phyloP scores from a whole-genome alignment of 2,329 filamentous ascomycete species.

The Escovopsis sp. region DNA sequence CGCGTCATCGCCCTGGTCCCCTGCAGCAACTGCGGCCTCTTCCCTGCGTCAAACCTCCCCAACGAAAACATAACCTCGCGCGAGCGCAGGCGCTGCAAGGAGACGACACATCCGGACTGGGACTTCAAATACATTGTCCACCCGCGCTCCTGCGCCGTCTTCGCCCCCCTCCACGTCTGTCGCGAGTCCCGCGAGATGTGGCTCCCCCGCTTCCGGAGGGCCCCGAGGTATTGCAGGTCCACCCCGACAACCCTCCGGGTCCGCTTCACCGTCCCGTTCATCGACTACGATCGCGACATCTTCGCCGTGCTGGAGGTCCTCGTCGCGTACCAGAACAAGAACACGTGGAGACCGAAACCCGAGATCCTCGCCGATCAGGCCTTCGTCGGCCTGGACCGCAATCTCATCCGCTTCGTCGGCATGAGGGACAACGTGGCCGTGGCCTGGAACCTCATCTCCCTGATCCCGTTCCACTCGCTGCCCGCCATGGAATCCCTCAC shows the following conservation, averaged over 20 bases:
- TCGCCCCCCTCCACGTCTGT: constrained; percentile 4
- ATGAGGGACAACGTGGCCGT: constrained; percentile 2
- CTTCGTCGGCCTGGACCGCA: constrained; percentile 1
- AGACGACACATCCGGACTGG: constrained; percentile 9
- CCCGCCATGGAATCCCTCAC: constrained; percentile 2
- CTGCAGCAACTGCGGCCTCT: neutral
- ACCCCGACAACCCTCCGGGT: neutral
- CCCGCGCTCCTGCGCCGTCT: constrained; percentile 3
- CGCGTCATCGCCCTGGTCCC: constrained; percentile 4
- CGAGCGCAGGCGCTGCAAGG: constrained; percentile 1
- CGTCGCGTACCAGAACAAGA: constrained; percentile 1
- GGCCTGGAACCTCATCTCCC: neutral
- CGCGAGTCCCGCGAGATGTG: constrained; percentile 4
- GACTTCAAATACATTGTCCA: constrained; percentile 5
- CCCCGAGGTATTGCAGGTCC: neutral
- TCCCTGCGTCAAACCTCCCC: neutral
- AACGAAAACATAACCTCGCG: neutral
- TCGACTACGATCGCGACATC: constrained; percentile 6
- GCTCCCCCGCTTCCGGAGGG: constrained; percentile 1
- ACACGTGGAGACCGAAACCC: neutral
- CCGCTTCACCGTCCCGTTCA: constrained; percentile 3
- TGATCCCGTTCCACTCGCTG: constrained; percentile 1
- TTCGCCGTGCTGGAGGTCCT: constrained; percentile 5
- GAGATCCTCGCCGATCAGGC: neutral
- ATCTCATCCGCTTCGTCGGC: constrained; percentile 1